These are phyloP conservation scores for Kodamaea kakaduensis DNA, from an alignment of 805 yeast species.

Conservation along the genomic window DNA sequence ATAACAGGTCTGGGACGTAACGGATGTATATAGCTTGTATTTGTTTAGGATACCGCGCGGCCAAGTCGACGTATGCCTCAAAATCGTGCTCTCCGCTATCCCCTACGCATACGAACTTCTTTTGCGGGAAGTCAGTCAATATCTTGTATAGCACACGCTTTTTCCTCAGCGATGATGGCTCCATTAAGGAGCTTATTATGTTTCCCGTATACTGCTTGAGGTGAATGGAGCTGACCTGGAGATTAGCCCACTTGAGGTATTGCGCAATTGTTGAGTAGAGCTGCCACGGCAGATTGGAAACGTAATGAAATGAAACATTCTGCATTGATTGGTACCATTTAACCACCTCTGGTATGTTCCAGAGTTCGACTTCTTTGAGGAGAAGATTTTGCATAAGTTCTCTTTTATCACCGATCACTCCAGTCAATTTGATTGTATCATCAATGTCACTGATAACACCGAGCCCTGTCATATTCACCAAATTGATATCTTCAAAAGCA, in stretches of 20 bases:
- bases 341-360: slow-evolving; percentile 71
- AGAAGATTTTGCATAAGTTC: slow-evolving; percentile 77
- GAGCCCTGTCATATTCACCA: slow-evolving; percentile 47
- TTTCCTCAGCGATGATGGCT: slow-evolving; percentile 83
- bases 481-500: slow-evolving; percentile 41
- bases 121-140: slow-evolving; percentile 66
- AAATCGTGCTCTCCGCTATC: slow-evolving; percentile 95
- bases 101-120: slow-evolving; percentile 81
- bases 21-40: slow-evolving; percentile 76
- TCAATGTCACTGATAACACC: slow-evolving; percentile 89
- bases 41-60: slow-evolving; percentile 56
- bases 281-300: slow-evolving; percentile 95
- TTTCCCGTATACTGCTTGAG: slow-evolving; percentile 85
- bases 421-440: slow-evolving; percentile 88
- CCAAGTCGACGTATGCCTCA: slow-evolving; percentile 80
- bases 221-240: slow-evolving; percentile 82
- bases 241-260: slow-evolving; percentile 49
- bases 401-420: slow-evolving; percentile 84
- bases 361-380: slow-evolving; percentile 57
- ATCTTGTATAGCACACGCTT: slow-evolving; percentile 59
- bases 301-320: slow-evolving; percentile 77
- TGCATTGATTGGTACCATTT: slow-evolving; percentile 52
- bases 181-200: slow-evolving; percentile 74
- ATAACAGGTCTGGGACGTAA: slow-evolving; percentile 65
- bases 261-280: slow-evolving; percentile 57